phyloP scores from a whole-genome alignment of 1,139 yeast species.

The Suhomyces choctaworum region DNA sequence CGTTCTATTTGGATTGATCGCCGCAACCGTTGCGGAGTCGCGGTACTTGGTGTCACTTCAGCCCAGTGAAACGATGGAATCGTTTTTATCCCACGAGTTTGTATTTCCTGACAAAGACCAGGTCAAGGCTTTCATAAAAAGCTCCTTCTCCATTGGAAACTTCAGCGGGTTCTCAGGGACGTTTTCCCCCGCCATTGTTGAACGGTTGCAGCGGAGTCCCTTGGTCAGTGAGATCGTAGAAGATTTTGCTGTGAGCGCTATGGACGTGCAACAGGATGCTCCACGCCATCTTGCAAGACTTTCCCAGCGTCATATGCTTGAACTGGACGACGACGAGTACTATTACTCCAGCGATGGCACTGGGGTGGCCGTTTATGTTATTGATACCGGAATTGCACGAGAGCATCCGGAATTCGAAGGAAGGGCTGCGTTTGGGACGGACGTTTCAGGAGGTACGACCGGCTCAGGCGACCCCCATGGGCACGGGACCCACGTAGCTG shows the following conservation, averaged over 20 bases:
- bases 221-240: slow-evolving; percentile 59
- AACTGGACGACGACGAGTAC: slow-evolving; percentile 30
- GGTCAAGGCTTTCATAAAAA: slow-evolving; percentile 45
- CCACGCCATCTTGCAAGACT: slow-evolving; percentile 71
- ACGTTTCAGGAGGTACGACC: slow-evolving; percentile 51
- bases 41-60: slow-evolving; percentile 18
- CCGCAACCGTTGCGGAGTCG: background rate
- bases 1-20: background rate
- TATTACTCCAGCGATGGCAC: slow-evolving; percentile 49
- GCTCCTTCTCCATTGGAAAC: slow-evolving; percentile 56
- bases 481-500: slow-evolving; percentile 90
- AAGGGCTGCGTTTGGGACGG: slow-evolving; percentile 58
- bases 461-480: slow-evolving; percentile 68
- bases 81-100: slow-evolving; percentile 41
- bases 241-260: slow-evolving; percentile 53
- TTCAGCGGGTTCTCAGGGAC: slow-evolving; percentile 66
- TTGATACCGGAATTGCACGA: slow-evolving; percentile 71
- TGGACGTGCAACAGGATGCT: slow-evolving; percentile 48
- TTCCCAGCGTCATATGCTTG: slow-evolving; percentile 49
- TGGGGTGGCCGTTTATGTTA: slow-evolving; percentile 70
- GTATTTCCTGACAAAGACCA: slow-evolving; percentile 32
- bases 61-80: slow-evolving; percentile 29
- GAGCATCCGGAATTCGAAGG: slow-evolving; percentile 67
- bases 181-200: slow-evolving; percentile 49
- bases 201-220: slow-evolving; percentile 48